These are phyloP conservation scores for Phytophthora sp. DNA, from an alignment of 352 stramenopile genomes.

Conservation along the genomic window DNA sequence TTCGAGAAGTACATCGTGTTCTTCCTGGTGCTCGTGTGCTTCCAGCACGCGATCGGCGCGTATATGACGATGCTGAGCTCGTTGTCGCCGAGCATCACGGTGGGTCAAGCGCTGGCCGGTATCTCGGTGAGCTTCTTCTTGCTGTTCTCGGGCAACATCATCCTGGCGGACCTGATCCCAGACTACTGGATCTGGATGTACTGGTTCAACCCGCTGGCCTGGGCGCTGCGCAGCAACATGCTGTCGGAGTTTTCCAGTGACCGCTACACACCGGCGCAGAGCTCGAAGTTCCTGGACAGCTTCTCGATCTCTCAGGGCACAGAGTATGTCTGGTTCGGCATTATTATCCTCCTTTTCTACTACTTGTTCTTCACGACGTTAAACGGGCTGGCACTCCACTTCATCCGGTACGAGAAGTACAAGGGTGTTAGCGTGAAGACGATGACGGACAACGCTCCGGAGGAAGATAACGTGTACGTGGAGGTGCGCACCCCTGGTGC, in stretches of 20 bases:
- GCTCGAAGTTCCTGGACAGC: slow-evolving; percentile 20
- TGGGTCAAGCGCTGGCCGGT: slow-evolving; percentile 48
- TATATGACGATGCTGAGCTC: slow-evolving; percentile 73
- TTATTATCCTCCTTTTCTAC: slow-evolving; percentile 50
- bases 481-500: slow-evolving; percentile 38
- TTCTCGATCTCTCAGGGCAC: slow-evolving; percentile 49
- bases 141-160: slow-evolving; percentile 79
- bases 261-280: slow-evolving; percentile 26
- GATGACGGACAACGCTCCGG: slow-evolving; percentile 20
- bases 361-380: slow-evolving; percentile 62
- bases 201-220: slow-evolving; percentile 72
- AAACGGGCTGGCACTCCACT: slow-evolving; percentile 53
- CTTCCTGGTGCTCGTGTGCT: slow-evolving; percentile 73
- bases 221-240: slow-evolving; percentile 61
- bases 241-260: slow-evolving; percentile 58
- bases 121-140: slow-evolving; percentile 71
- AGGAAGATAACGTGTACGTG: slow-evolving; percentile 38
- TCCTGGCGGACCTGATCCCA: slow-evolving; percentile 66
- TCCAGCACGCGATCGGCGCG: slow-evolving; percentile 71
- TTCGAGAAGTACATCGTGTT: slow-evolving; percentile 83
- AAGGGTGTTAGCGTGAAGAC: slow-evolving; percentile 37
- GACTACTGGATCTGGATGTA: slow-evolving; percentile 85
- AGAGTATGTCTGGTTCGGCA: slow-evolving; percentile 58
- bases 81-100: slow-evolving; percentile 59
- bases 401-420: slow-evolving; percentile 66